Evolutionary conservation across 768 basidiomycete species (phyloP).

Genomic region (Erythrobasidium yunnanense): DNA sequence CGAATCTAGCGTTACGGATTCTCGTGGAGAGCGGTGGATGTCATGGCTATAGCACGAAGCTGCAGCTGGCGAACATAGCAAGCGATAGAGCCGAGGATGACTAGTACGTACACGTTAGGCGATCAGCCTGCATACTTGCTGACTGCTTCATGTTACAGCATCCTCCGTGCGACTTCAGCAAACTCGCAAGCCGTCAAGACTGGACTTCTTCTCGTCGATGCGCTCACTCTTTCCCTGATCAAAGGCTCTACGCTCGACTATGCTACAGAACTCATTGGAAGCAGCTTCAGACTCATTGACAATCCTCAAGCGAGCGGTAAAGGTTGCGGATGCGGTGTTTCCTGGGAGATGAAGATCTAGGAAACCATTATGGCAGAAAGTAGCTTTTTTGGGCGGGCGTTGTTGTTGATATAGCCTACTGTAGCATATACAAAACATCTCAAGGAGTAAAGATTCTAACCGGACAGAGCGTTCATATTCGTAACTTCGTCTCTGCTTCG

Average conservation of each 20-base stretch:
- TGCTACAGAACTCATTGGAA: constrained; percentile 88
- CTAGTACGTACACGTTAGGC: background rate
- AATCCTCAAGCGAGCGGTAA: constrained; percentile 78
- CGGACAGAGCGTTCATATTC: no score
- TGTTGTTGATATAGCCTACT: no score
- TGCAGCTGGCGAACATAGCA: constrained; percentile 50
- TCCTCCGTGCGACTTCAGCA: constrained; percentile 35
- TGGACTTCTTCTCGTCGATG: constrained; percentile 58
- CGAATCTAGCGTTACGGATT: constrained; percentile 61
- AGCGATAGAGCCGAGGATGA: constrained; percentile 15
- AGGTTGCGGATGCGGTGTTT: constrained; percentile 90
- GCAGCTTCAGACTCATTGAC: constrained; percentile 65
- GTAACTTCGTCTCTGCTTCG: no score
- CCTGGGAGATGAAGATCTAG: constrained; percentile 44
- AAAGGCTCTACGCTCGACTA: constrained; percentile 84
- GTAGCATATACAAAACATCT: no score
- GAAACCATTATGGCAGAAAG: no score
- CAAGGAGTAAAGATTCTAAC: no score
- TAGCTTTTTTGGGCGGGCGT: no score
- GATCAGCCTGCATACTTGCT: background rate
- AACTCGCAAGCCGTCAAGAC: background rate
- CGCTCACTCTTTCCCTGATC: constrained; percentile 68
- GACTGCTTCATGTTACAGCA: constrained; percentile 43
- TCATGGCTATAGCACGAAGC: constrained; percentile 93
- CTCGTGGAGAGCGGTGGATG: constrained; percentile 89